A percentile compares a stretch with the other conserved stretches of the same genome.
These are phyloP conservation scores for Lenwebbia sp. DNA, from an alignment of 345 rosid genomes.

Conservation along the genomic window DNA sequence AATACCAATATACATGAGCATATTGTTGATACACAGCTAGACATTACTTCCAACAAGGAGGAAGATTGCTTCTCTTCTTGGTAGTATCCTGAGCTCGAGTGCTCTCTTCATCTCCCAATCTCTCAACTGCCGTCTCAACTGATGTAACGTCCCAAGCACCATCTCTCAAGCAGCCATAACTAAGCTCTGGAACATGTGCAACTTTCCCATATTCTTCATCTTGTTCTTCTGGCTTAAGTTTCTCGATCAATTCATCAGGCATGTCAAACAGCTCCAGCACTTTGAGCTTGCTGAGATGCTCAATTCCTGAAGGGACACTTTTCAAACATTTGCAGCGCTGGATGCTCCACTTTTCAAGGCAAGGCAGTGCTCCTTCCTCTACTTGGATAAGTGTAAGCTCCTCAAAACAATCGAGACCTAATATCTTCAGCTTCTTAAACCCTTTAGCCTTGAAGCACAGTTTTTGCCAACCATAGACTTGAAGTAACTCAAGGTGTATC, in stretches of 20 bases:
- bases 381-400: slow-evolving; percentile 4
- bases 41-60: background rate
- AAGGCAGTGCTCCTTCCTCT: slow-evolving; percentile 13
- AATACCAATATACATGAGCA: background rate
- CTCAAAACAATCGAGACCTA: slow-evolving; percentile 13
- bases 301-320: slow-evolving; percentile 15
- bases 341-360: slow-evolving; percentile 9
- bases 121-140: background rate
- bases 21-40: background rate
- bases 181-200: background rate
- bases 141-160: background rate
- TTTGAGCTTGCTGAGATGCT: slow-evolving; percentile 10
- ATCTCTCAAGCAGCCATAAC: background rate
- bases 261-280: slow-evolving; percentile 13
- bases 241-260: slow-evolving; percentile 12
- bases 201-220: background rate
- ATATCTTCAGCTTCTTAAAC: slow-evolving; percentile 10
- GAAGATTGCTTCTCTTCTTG: background rate
- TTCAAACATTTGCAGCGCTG: slow-evolving; percentile 5
- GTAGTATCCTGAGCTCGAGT: background rate
- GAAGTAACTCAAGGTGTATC: slow-evolving; percentile 14
- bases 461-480: slow-evolving; percentile 5
- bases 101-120: background rate
- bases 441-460: slow-evolving; percentile 8
- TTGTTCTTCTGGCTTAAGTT: background rate